Evolutionary conservation across 148 eudicot species (phyloP).

Genomic region (Beta vulgaris): DNA sequence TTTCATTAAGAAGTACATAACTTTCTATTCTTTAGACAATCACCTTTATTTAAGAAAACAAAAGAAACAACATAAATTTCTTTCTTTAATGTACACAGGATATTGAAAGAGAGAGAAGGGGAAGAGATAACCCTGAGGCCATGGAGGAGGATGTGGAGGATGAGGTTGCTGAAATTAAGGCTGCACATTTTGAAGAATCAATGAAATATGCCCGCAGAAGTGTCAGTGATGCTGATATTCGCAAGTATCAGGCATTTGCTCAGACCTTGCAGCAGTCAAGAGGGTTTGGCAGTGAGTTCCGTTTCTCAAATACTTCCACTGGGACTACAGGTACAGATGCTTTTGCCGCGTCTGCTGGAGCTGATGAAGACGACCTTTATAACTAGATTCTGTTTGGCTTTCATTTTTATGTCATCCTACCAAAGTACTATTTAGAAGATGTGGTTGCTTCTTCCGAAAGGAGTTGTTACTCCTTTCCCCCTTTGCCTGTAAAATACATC

Average conservation of each 20-base stretch:
- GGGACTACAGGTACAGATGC: slow-evolving; percentile 51
- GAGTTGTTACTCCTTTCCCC: no score
- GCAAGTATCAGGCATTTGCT: slow-evolving; percentile 89
- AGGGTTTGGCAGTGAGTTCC: slow-evolving; percentile 76
- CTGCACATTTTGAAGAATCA: slow-evolving; percentile 83
- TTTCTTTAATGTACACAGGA: slow-evolving; percentile 42
- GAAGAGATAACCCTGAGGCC: slow-evolving; percentile 72
- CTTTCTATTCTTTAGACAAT: background rate
- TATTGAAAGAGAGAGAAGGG: slow-evolving; percentile 69
- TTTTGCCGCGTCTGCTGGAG: slow-evolving; percentile 63
- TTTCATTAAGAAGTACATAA: no score
- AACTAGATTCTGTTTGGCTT: slow-evolving; percentile 12
- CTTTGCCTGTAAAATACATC: no score
- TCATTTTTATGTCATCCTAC: background rate
- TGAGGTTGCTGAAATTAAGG: slow-evolving; percentile 73
- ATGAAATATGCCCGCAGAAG: slow-evolving; percentile 88
- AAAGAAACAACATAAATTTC: no score
- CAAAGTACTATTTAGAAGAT: background rate
- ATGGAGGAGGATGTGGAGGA: slow-evolving; percentile 91
- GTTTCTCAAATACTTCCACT: slow-evolving; percentile 44
- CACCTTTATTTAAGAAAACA: no score
- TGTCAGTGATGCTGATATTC: slow-evolving; percentile 91
- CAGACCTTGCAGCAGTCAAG: slow-evolving; percentile 86
- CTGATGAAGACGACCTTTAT: slow-evolving; percentile 87
- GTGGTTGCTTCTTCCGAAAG: no score